These are phyloP conservation scores for Metschnikowia kunwiensis DNA, from an alignment of 805 yeast genomes.

Conservation along the genomic window DNA sequence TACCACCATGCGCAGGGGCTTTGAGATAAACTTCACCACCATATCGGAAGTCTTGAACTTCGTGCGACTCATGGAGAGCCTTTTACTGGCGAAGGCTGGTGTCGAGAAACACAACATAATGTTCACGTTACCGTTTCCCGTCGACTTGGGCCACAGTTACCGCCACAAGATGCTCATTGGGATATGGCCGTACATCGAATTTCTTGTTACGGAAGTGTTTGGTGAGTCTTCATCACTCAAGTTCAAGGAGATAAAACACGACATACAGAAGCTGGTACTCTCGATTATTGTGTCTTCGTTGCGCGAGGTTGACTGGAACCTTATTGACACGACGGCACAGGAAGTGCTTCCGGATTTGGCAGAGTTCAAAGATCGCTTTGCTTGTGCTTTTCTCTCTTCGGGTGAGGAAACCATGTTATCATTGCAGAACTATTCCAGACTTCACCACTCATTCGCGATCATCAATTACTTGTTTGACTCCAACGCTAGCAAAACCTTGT, in stretches of 20 bases:
- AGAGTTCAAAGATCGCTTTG: conserved; percentile 21
- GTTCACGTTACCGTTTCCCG: conserved; percentile 50
- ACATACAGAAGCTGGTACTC: conserved; percentile 55
- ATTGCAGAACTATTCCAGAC: conserved; percentile 40
- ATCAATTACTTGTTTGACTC: conserved; percentile 62
- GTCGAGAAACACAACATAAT: conserved; percentile 17
- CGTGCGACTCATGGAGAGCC: conserved; percentile 46
- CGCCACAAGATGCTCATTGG: conserved; percentile 53
- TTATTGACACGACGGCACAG: conserved; percentile 52
- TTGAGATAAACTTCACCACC: conserved; percentile 44
- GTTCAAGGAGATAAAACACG: conserved; percentile 30
- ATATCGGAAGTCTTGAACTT: conserved; percentile 64
- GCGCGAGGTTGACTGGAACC: conserved; percentile 37
- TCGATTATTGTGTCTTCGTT: conserved; percentile 44
- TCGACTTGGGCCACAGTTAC: conserved; percentile 56
- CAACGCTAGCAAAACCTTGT: conserved; percentile 52
- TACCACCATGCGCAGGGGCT: conserved; percentile 17
- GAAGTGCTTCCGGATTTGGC: conserved; percentile 33
- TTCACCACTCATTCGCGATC: conserved; percentile 68
- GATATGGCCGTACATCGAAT: conserved; percentile 77
- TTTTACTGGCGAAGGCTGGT: conserved; percentile 34
- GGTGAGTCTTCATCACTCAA: conserved; percentile 45
- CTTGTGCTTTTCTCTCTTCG: conserved; percentile 18
- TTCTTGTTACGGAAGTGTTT: conserved; percentile 63
- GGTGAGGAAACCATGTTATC: conserved; percentile 16